A percentile compares a stretch with the other conserved stretches of the same genome.
phyloP scores from a whole-genome alignment of 345 rosid genomes.

The Turnera subulata region DNA sequence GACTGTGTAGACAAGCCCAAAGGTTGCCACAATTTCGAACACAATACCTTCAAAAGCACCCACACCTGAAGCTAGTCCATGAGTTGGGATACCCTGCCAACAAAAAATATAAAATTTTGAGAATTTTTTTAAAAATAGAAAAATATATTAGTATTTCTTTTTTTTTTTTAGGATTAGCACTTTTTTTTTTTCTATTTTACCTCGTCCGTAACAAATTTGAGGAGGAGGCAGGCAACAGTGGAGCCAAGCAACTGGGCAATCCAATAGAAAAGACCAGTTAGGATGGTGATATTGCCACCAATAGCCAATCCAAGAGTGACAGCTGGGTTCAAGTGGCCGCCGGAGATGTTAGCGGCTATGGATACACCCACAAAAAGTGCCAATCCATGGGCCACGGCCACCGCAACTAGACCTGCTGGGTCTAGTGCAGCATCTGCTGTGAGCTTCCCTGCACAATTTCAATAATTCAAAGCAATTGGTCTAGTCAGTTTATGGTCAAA shows the following conservation, averaged over 20 bases:
- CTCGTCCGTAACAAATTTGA: slow-evolving; percentile 47
- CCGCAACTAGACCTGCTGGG: slow-evolving; percentile 79
- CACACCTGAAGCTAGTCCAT: slow-evolving; percentile 66
- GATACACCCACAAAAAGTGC: slow-evolving; percentile 78
- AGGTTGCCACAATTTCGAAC: slow-evolving; percentile 77
- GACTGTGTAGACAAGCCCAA: slow-evolving; percentile 77
- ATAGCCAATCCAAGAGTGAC: slow-evolving; percentile 89
- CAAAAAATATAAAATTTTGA: neutral
- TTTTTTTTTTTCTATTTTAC: too few species aligned
- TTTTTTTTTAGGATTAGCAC: too few species aligned
- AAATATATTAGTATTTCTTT: too few species aligned
- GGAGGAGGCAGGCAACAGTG: slow-evolving; percentile 78
- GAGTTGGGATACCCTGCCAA: slow-evolving; percentile 71
- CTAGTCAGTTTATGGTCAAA: too few species aligned
- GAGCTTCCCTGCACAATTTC: slow-evolving; percentile 46
- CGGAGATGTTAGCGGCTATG: slow-evolving; percentile 78
- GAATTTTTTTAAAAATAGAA: too few species aligned
- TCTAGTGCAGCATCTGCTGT: slow-evolving; percentile 67
- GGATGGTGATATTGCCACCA: slow-evolving; percentile 76
- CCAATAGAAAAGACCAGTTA: slow-evolving; percentile 81
- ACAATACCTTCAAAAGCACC: slow-evolving; percentile 49
- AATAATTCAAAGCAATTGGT: too few species aligned
- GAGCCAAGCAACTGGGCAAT: slow-evolving; percentile 86
- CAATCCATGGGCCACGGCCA: slow-evolving; percentile 78
- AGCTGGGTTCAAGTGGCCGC: slow-evolving; percentile 87